Evolutionary conservation across 1,139 yeast genomes (phyloP), one percentile per base, ranked within the genome.

Genomic region (Kodamaea alishanica): DNA sequence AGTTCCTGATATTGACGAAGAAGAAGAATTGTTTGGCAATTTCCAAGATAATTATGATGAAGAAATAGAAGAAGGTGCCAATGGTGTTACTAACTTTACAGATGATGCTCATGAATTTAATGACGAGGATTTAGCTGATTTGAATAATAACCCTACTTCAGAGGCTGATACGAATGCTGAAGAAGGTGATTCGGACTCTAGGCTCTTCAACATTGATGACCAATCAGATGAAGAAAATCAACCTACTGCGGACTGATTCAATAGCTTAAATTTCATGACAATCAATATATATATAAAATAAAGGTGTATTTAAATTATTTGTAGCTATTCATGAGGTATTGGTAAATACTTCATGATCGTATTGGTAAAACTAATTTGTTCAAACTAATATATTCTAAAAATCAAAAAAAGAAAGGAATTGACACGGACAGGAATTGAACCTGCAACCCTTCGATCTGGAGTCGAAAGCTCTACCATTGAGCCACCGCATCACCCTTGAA

Each of bases 401-500:
- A 15, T 15, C 4, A 27, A 28, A 34, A 11, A 20, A 28, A 12
- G 12, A 23, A 32, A 37, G 37, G 37, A 39, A 29, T 24, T 43
- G 44, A 41, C 44, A 41, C 55, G 53, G 54, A 50, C 55, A 51
- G 55, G 55, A 51, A 49, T 51, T 47, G 55, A 51, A 51, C 55
- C 54, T 51, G 55, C 55, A 44, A 42, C 47, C 47, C 37, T 42
- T 44, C 37, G 44, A 44, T 38, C 40, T 42, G 44, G 42, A 43
- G 39, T 41, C 44, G 36, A 41, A 41, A 41, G 36, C 44, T 41
- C 89, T 81, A 80, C 89, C 89, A 81, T 82, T 81, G 89, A 82
- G 89, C 88, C 87, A 81, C 86, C 83, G 86, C 88, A 48, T 48
- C 54, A 43, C 12, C 34, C 30, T 30, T 33, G 20, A 4, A 15